Evolutionary conservation across 305 asterid species (phyloP), one percentile per base, ranked within the genome.

Genomic region (Rubia tinctorum): DNA sequence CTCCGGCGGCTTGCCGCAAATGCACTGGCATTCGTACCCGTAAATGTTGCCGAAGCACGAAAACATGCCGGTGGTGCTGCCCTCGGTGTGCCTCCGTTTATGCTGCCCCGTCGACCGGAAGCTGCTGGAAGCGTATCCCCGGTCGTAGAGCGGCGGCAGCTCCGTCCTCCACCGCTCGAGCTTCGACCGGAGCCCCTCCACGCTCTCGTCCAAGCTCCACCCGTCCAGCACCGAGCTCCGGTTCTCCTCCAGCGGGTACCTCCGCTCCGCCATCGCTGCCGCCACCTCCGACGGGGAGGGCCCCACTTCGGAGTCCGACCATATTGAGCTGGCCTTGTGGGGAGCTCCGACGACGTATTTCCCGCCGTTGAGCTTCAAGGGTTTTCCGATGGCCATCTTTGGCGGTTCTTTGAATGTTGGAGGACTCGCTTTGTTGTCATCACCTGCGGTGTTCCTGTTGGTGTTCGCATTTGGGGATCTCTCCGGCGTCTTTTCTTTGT

Each of bases 161-260:
- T 93, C 95, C n/a, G 83, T 86, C 47, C 98, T 77, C 97, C 98
- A 93, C 82, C 97, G 84, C 81, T 90, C 95, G 10, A 93, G 90
- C 83, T 91, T 93, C 13, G 98, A 90, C 68, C 84, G 81, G 8
- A 93, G 95, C 77, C 96, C 97, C 74, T 93, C 97, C 0, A 83
- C 89, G 63, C 97, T 89, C 70, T 93, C 98, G 44, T 93, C 89
- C 86, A 88, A 44, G 83, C 98, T 90, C 98, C 98, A 92, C 56
- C 98, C 97, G 25, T 88, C 92, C 84, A 90, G 69, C 10, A 92
- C 95, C 0, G 97, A 93, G 81, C 96, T 90, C 56, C 84, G 75
- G 8, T 87, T 87, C 71, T 86, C 95, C 0, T 87, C 91, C 58
- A 85, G 44, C 0, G 92, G 91, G 67, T 89, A 88, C 47, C 78